Base-by-base conservation (phyloP, 2,329 filamentous ascomycete genomes). In the Akanthomyces muscarius region DNA sequence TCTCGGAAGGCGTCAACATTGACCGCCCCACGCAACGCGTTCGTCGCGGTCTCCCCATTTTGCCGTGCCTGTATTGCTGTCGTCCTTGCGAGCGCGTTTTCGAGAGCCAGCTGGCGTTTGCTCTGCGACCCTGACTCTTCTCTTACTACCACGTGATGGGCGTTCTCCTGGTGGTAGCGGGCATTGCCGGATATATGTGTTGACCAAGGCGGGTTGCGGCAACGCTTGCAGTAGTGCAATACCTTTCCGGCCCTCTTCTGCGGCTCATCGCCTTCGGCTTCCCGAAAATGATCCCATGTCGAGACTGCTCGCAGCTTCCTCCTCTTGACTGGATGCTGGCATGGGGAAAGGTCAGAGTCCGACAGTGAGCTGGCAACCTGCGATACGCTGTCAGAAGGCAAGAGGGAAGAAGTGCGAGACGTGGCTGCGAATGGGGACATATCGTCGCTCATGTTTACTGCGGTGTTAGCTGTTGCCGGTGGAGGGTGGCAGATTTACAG, bases 311-410 rank as follows among this genome's bases (percentile, higher is more conserved):
- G 47, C 8, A 47, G 44, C 44, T 51, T 47, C 48, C 48, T 51
- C 28, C 28, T 51, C 25, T 51, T 51, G 4, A n/a, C 13, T 18
- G 25, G 28, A 51, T 5, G 25, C 48, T 51, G 48, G 48, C 48
- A 18, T 51, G 28, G 7, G 48, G 28, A 51, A n/a, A 51, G 48
- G 7, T 50, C 13, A 11, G 21, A 6, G 14, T 33, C 7, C 8
- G 48, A 51, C 10, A 33, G 48, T 51, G 28, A 51, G 47, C 47
- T 8, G 47, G 14, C 47, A 50, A 14, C 47, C 47, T 50, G 47
- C 47, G 47, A 50, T 50, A 50, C 8, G 25, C 47, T 50, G 47
- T 25, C 21, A 5, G 47, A 50, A 50, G 90, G 90, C 42, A 44
- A n/a, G 28, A 51, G 30, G 30, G 8, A 33, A 33, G 30, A 33